Evolutionary conservation across 2,329 filamentous ascomycete species (phyloP).

Genomic region (Phyllosticta paracitricarpa): DNA sequence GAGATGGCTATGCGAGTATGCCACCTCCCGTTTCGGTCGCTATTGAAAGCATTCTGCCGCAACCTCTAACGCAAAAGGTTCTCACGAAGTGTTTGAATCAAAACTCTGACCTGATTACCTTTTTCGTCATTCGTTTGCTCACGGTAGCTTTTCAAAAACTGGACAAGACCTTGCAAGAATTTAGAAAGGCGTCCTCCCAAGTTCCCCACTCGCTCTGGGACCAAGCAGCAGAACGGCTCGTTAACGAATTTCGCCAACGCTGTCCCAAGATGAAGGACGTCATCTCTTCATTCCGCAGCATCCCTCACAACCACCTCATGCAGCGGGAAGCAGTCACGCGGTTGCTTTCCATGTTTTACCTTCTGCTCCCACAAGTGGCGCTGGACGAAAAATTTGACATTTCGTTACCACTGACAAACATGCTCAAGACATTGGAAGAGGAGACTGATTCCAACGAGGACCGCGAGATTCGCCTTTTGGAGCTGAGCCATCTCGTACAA

Average conservation of each 20-base stretch:
- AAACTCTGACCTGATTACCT: constrained; percentile 67
- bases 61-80: constrained; percentile 69
- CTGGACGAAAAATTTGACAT: constrained; percentile 82
- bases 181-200: constrained; percentile 38
- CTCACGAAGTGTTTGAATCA: constrained; percentile 70
- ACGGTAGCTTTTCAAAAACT: constrained; percentile 74
- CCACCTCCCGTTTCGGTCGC: constrained; percentile 72
- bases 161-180: constrained; percentile 50
- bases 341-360: constrained; percentile 74
- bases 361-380: constrained; percentile 67
- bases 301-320: constrained; percentile 54
- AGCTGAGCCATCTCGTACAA: constrained; percentile 70
- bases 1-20: constrained; percentile 48
- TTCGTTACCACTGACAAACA: constrained; percentile 61
- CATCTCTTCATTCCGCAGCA: constrained; percentile 61
- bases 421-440: constrained; percentile 51
- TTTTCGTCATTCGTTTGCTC: constrained; percentile 75
- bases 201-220: constrained; percentile 49
- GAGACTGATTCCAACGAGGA: constrained; percentile 29
- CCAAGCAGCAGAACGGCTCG: constrained; percentile 56
- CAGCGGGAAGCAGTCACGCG: constrained; percentile 72
- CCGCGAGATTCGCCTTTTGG: constrained; percentile 54
- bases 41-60: constrained; percentile 78
- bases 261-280: constrained; percentile 77
- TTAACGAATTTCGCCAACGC: constrained; percentile 65